A percentile compares a stretch with the other conserved stretches of the same genome.
Evolutionary conservation across 805 yeast species (phyloP).

Genomic region (Kluyveromyces siamensis): DNA sequence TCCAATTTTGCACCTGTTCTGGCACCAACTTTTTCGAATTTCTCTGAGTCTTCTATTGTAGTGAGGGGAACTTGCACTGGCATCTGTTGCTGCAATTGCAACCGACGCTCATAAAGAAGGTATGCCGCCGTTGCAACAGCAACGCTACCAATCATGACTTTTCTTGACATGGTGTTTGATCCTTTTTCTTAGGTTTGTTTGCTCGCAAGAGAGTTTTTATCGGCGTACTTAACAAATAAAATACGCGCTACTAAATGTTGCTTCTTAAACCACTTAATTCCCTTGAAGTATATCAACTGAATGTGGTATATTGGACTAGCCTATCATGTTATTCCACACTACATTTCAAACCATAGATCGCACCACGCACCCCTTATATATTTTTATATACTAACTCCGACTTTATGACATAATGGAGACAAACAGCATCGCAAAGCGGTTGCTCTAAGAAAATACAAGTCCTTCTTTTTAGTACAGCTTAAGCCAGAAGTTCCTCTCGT

Average conservation of each 20-base stretch:
- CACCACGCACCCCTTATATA: too few species aligned
- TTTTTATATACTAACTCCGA: too few species aligned
- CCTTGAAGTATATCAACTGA: neutral
- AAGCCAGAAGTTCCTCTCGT: neutral
- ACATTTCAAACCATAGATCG: too few species aligned
- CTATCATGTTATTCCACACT: too few species aligned
- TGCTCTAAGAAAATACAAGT: too few species aligned
- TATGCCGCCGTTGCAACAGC: constrained; percentile 22
- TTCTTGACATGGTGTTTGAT: constrained; percentile 12
- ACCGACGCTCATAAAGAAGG: constrained; percentile 17
- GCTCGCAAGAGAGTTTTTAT: neutral
- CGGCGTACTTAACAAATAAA: neutral
- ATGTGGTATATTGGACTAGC: too few species aligned
- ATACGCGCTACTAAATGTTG: too few species aligned
- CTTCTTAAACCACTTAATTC: too few species aligned
- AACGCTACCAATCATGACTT: constrained; percentile 19
- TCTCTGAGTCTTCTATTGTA: constrained; percentile 4
- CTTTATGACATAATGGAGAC: too few species aligned
- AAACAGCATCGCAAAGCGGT: too few species aligned
- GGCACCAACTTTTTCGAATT: constrained; percentile 6
- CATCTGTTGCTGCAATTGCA: constrained; percentile 13
- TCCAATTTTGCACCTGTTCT: constrained; percentile 7
- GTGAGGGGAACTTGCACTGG: constrained; percentile 5
- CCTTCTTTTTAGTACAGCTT: neutral
- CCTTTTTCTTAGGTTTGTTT: neutral